Evolutionary conservation across 805 yeast genomes (phyloP).

Genomic region (Lipomyces chichibuensis): DNA sequence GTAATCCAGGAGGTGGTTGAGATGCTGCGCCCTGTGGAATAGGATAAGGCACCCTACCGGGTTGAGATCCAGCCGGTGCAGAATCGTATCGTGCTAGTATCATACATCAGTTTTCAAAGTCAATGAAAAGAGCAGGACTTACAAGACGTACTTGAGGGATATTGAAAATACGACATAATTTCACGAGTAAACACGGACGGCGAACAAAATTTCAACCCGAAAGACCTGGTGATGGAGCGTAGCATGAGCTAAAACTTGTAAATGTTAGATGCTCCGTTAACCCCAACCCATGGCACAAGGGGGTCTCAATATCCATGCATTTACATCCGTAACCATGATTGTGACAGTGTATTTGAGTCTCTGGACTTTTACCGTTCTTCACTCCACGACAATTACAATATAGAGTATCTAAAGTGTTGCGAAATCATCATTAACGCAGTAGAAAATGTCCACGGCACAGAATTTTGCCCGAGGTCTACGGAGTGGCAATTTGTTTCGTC

Average conservation of each 20-base stretch:
- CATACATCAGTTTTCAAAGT: not conserved
- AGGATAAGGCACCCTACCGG: conserved; percentile 6
- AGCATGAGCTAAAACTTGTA: not conserved
- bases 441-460: not conserved
- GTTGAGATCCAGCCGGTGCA: not conserved
- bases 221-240: not conserved
- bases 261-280: not conserved
- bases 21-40: conserved; percentile 2
- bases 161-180: not conserved
- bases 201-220: not conserved
- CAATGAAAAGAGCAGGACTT: not conserved
- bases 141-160: not conserved
- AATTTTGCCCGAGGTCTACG: not conserved
- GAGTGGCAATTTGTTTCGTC: not conserved
- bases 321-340: not conserved
- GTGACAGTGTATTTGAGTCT: not conserved
- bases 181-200: not conserved
- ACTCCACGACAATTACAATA: no score
- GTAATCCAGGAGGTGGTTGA: conserved; percentile 6
- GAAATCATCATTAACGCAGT: not conserved
- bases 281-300: not conserved
- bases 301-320: not conserved
- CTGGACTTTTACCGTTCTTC: not conserved
- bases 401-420: not conserved
- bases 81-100: conserved; percentile 5